Evolutionary conservation across 2,329 filamentous ascomycete genomes (phyloP).

Genomic region (Aspergillus costaricaensis): DNA sequence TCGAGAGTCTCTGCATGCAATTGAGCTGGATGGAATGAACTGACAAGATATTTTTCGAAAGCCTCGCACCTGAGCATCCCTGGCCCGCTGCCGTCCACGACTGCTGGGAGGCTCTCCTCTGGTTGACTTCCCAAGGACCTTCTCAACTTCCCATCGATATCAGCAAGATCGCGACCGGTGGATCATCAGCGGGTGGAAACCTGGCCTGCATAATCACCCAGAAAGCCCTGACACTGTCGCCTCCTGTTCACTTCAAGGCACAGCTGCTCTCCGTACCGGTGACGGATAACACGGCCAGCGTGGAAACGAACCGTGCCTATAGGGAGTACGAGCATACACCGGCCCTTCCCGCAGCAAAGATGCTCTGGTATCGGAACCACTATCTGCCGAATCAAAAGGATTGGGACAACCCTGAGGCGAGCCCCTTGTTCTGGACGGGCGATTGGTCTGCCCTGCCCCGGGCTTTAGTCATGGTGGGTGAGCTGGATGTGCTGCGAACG

Average conservation of each 20-base stretch:
- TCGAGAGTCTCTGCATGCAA: background rate
- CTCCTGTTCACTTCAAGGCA: slow-evolving; percentile 44
- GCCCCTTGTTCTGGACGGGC: slow-evolving; percentile 54
- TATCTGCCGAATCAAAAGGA: slow-evolving; percentile 55
- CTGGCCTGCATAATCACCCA: slow-evolving; percentile 58
- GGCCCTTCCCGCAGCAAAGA: slow-evolving; percentile 58
- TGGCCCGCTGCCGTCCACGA: slow-evolving; percentile 61
- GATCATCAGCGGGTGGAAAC: slow-evolving; percentile 57
- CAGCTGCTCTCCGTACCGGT: slow-evolving; percentile 62
- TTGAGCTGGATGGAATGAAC: background rate
- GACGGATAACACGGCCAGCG: slow-evolving; percentile 58
- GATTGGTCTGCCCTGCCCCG: slow-evolving; percentile 55
- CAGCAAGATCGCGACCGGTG: slow-evolving; percentile 50
- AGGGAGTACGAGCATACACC: slow-evolving; percentile 54
- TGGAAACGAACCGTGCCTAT: slow-evolving; percentile 51
- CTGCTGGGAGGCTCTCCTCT: slow-evolving; percentile 58
- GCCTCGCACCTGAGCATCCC: slow-evolving; percentile 59
- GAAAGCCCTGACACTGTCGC: slow-evolving; percentile 44
- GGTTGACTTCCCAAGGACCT: slow-evolving; percentile 43
- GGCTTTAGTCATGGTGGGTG: slow-evolving; percentile 57
- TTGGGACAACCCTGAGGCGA: slow-evolving; percentile 56
- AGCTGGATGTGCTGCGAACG: slow-evolving; percentile 58
- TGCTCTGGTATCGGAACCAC: slow-evolving; percentile 62
- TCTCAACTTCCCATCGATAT: slow-evolving; percentile 45
- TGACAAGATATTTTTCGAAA: slow-evolving; percentile 20